Base-by-base conservation (phyloP, 23 red algal genomes). In the Chondrus crispus region DNA sequence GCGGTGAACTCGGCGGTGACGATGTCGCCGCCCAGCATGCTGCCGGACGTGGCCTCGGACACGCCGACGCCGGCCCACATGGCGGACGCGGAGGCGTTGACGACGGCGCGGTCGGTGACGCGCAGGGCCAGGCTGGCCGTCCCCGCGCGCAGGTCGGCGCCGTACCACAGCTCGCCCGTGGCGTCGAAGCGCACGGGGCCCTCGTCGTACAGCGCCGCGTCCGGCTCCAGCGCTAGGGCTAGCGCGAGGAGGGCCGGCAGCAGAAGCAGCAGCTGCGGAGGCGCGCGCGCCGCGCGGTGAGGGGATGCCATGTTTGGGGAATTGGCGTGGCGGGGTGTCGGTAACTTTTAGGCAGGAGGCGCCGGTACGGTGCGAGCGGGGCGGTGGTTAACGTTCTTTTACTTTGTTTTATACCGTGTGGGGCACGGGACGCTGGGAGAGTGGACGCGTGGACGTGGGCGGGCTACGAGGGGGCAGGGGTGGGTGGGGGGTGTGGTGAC, bases 21-120 rank as follows among this genome's bases (percentile, higher is more conserved):
- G 41, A 93, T 46, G n/a, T 93, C 89, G 22, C 78, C 89, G 4
- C 89, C 89, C 52, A 93, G 77, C 89, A 93, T 93, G 29, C 68
- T 68, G 1, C 89, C 89, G 19, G 77, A 72, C 26, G 78, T 74
- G 4, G 89, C 78, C 51, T 93, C 89, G 8, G 66, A 73, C 26
- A 93, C 18, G 19, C 89, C 89, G 2, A 93, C 6, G 35, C 89
- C 89, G 13, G 85, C 8, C 89, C 89, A 93, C 37, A 52, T 63
- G 28, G 79, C 49, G 0, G 58, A 46, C 26, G 55, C n/a, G n/a
- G 49, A 54, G 19, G 55, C 26, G 9, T 49, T 54, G 7, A 75
- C 45, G 6, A 75, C 58, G 2, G 33, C 37, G 13, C 62, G 41
- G 79, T 84, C 77, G 42, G 73, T 85, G 79, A 93, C 50, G 39